Evolutionary conservation across 2,329 filamentous ascomycete species (phyloP), one percentile per base, ranked within the genome.

Genomic region (Leptographium radiaticola): DNA sequence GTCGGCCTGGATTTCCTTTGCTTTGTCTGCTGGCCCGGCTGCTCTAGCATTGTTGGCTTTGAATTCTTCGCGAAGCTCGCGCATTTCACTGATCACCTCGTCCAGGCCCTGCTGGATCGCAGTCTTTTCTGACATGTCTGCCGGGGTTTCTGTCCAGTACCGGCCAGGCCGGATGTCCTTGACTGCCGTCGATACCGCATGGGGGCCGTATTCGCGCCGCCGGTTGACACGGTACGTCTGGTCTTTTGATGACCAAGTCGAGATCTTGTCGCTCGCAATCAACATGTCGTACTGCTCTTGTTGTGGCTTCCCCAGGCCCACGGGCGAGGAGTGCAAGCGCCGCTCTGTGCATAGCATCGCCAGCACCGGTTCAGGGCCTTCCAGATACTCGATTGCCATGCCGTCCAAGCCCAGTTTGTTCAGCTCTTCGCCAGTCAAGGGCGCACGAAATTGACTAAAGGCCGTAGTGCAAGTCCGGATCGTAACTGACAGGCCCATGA

Each of bases 341-440:
- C 77, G 80, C 60, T 87, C 84, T 13, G 81, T 77, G 66, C 89
- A 96, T 25, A 98, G 77, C 86, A 95, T 93, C 8, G 88, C 85
- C 38, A 97, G 71, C 1, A 98, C 87, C 2, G 87, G 78, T 1
- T 84, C 81, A 0, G 94, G 94, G 0, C 91, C 93, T 38, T 83
- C 76, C 7, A 98, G 65, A 55, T 79, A 87, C 63, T 97, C 86
- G 31, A 87, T 74, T 0, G 89, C 83, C 70, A 86, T 95, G 2
- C 84, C 83, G 58, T 94, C 85, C 50, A 98, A 79, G 0, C 89
- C 89, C 67, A 81, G 55, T 43, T 62, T 56, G 52, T 63, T 62
- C 54, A 89, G 67, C 52, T 87, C 73, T 10, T 81, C 72, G 7
- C 65, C 60, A 1, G 76, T 69, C 6, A 87, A 62, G 0, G 80